Percentiles rank a stretch among this genome's conserved stretches.
Evolutionary conservation across 2,329 filamentous ascomycete species (phyloP).

Genomic region (Trichophyton verrucosum): DNA sequence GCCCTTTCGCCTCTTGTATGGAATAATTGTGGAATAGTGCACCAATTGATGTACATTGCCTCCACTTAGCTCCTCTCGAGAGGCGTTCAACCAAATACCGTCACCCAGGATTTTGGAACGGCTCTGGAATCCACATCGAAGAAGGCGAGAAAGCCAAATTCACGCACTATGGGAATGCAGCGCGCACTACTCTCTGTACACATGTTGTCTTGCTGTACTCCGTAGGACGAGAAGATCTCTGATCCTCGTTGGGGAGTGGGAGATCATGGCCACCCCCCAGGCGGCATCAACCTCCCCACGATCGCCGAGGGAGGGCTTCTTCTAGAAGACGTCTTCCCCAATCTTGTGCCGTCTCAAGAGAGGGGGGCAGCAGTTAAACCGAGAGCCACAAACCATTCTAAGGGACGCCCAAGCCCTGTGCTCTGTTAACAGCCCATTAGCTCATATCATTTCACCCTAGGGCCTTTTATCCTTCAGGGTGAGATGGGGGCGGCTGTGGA

Average conservation of each 20-base stretch:
- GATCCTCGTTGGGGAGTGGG: background rate
- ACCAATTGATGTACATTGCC: constrained; percentile 1
- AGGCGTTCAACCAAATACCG: constrained; percentile 1
- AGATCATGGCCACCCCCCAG: background rate
- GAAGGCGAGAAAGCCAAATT: constrained; percentile 1
- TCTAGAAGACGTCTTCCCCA: background rate
- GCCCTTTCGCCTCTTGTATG: background rate
- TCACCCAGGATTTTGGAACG: constrained; percentile 3
- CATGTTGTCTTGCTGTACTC: background rate
- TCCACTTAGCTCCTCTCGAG: background rate
- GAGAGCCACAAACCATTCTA: background rate
- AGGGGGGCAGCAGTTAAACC: background rate
- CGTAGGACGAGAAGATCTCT: background rate
- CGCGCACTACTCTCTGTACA: background rate
- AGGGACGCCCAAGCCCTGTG: background rate
- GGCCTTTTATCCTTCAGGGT: background rate
- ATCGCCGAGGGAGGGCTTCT: background rate
- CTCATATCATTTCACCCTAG: background rate
- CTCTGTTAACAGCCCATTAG: background rate
- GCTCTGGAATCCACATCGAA: constrained; percentile 1
- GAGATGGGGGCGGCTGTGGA: background rate
- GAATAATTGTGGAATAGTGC: constrained; percentile 1
- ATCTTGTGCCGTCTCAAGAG: background rate
- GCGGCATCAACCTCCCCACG: background rate
- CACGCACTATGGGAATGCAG: background rate